A percentile compares a stretch with the other conserved stretches of the same genome.
Evolutionary conservation across 2,329 filamentous ascomycete species (phyloP).

Genomic region (Diaporthe longicolla): DNA sequence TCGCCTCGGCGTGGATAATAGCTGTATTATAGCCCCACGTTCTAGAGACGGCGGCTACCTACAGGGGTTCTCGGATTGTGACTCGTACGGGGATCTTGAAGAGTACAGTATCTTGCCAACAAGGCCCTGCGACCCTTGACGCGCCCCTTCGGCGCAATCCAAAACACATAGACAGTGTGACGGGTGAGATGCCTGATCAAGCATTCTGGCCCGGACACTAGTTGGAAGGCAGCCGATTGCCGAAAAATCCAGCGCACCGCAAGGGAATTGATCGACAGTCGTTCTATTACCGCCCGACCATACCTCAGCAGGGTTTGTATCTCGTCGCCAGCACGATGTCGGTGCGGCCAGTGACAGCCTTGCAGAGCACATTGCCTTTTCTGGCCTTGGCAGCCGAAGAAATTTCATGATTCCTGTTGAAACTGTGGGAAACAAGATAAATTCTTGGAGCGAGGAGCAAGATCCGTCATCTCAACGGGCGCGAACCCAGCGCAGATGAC

Average conservation of each 20-base stretch:
- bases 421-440: neutral
- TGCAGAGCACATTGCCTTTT: neutral
- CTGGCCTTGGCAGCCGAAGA: neutral
- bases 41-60: conserved; percentile 18
- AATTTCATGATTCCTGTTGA: neutral
- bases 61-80: conserved; percentile 18
- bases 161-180: conserved; percentile 42
- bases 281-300: conserved; percentile 14
- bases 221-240: conserved; percentile 41
- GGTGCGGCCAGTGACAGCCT: neutral
- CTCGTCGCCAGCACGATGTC: neutral
- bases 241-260: conserved; percentile 36
- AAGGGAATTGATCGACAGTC: conserved; percentile 5
- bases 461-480: conserved; percentile 14
- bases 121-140: conserved; percentile 37
- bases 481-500: conserved; percentile 27
- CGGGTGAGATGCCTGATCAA: conserved; percentile 40
- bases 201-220: conserved; percentile 36
- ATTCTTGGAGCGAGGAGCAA: neutral
- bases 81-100: conserved; percentile 31
- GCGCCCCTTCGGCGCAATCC: conserved; percentile 36
- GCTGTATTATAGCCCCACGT: conserved; percentile 39
- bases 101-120: conserved; percentile 17
- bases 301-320: neutral
- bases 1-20: conserved; percentile 28